Evolutionary conservation across 352 stramenopile species (phyloP), one percentile per base, ranked within the genome.

Genomic region (Phytophthora ohioensis): DNA sequence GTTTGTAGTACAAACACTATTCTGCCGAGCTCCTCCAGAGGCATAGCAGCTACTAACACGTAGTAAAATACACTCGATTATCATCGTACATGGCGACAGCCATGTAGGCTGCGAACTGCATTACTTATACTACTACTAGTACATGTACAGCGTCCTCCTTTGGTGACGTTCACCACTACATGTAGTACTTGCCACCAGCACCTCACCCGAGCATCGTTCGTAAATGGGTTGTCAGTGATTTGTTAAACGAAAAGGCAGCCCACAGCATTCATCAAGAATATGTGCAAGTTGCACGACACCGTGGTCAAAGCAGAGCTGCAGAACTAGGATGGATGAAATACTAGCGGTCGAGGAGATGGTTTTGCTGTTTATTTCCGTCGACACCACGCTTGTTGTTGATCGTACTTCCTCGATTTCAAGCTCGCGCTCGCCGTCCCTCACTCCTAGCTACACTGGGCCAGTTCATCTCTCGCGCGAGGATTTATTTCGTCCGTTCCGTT

Each of bases 291-390:
- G 21, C 21, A 27, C 21, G 21, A 27, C 21, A 27, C 21, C 21
- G 21, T 27, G 21, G 21, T 27, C 21, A 61, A 48, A 38, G 10
- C 39, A 61, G 27, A 41, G 12, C 12, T 17, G 43, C 17, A 27
- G 10, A 9, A 43, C 27, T 52, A 60, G 15, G 32, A 59, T 41
- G 35, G 41, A 39, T 49, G 42, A 56, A 66, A 43, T 30, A 15
- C 31, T 27, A 13, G 54, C 46, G 68, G 56, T 68, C 67, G 49
- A 72, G 57, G 60, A 64, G 65, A 78, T 64, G 66, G 51, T 64
- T 71, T 71, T 70, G 65, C 57, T 65, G 71, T 78, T 78, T 75
- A 78, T 78, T 78, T 75, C 71, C 65, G 57, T 78, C 49, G 71
- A 72, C 71, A 71, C 55, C 66, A 75, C 60, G 67, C 54, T 69